Evolutionary conservation across 192 early-diverging fungal genomes (phyloP), one percentile per base, ranked within the genome.

Genomic region (Oehlia diaphana): DNA sequence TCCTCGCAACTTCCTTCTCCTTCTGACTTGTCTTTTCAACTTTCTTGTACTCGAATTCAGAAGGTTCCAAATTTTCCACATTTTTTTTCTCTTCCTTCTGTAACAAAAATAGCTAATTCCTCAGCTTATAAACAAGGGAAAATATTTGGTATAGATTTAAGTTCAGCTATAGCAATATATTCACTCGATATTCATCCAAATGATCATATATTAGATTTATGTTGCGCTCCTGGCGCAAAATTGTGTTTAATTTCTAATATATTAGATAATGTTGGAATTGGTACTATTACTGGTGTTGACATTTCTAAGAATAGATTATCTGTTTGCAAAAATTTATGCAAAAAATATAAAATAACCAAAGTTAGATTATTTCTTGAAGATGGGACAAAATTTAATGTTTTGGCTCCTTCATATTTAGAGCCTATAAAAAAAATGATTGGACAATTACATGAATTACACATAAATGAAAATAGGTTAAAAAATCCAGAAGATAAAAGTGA

Each of bases 251-350:
- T 97, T 31, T 86, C 91, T 6, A 94, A 98, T 76, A 58, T 95
- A 14, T 81, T 94, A 61, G 89, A 84, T 8, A 69, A 76, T 31
- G 84, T 89, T 21, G 90, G 88, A 10, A 78, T 88, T 44, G 98
- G 98, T 2, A 94, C 94, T 0, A 92, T 96, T 5, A 99, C 98
- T 0, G 98, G 96, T 2, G 96, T 99, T 0, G 98, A 99, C 81
- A 85, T 98, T 37, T 91, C 91, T 2, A 31, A 79, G 4, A 88
- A 94, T 74, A 88, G 98, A 12, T 81, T 93, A 44, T 86, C 91
- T 6, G 95, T 92, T 0, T 96, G 95, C 81, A 89, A 91, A 39
- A 90, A 86, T 37, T 70, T 95, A 33, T 49, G 96, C 39, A 92
- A 92, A 65, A 96, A 94, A 26, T 92, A 94, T 76, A 83, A 87